phyloP scores from a whole-genome alignment of 306 rosid genomes.

The Leucaena leucocephala region DNA sequence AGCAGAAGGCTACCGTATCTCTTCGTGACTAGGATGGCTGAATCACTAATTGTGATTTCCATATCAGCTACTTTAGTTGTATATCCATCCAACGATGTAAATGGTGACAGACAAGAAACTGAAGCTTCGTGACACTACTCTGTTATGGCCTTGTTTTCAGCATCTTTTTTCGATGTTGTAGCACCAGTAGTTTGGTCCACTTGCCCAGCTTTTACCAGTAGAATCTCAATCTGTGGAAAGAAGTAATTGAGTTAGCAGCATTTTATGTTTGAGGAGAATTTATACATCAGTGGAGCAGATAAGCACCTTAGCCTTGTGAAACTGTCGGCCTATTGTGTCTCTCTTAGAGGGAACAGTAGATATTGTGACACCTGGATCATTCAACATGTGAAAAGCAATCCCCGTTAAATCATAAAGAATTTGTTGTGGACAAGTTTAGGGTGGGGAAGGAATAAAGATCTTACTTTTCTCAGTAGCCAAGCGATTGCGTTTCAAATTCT shows the following conservation, averaged over 20 bases:
- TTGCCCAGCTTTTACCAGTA: constrained; percentile 49
- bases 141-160: constrained; percentile 22
- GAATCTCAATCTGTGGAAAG: constrained; percentile 54
- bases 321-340: constrained; percentile 42
- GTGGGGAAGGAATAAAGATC: constrained; percentile 32
- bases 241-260: constrained; percentile 7
- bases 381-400: constrained; percentile 27
- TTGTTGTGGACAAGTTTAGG: constrained; percentile 1
- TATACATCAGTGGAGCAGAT: neutral
- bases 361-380: constrained; percentile 37
- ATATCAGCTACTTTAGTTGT: neutral
- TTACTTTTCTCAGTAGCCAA: constrained; percentile 67
- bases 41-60: neutral
- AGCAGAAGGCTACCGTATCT: neutral
- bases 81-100: neutral
- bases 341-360: constrained; percentile 49
- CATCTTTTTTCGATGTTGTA: constrained; percentile 29
- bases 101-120: neutral
- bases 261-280: neutral
- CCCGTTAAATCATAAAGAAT: neutral
- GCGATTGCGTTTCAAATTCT: constrained; percentile 61
- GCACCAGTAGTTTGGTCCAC: constrained; percentile 35
- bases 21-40: neutral
- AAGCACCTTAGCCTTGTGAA: constrained; percentile 70
- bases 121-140: neutral